These are phyloP conservation scores for Kodamaea lidongshanica DNA, from an alignment of 805 yeast genomes.

Conservation along the genomic window DNA sequence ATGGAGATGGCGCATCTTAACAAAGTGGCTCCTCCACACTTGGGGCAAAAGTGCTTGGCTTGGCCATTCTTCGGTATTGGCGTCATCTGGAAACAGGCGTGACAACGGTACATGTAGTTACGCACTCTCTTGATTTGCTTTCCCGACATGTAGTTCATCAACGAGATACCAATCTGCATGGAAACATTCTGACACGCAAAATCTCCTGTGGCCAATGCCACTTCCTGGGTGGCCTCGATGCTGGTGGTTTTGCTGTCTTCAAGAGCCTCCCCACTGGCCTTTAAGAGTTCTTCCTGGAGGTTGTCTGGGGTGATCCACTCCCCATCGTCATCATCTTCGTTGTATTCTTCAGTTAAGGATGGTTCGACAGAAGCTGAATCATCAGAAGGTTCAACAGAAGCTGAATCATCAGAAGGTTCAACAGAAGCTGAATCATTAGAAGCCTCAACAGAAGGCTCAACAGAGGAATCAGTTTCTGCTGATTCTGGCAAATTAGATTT, in stretches of 20 bases:
- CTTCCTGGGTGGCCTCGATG: constrained; percentile 37
- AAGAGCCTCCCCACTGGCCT: constrained; percentile 59
- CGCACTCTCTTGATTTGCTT: constrained; percentile 77
- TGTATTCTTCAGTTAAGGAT: constrained; percentile 45
- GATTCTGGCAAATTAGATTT: no score
- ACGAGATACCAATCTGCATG: constrained; percentile 79
- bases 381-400: no score
- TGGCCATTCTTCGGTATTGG: constrained; percentile 73
- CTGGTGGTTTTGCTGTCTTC: constrained; percentile 27
- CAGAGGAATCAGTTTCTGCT: no score
- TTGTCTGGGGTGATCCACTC: constrained; percentile 94
- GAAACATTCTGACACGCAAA: constrained; percentile 96
- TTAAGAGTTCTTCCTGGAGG: constrained; percentile 59
- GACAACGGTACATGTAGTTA: constrained; percentile 93
- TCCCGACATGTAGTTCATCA: constrained; percentile 82
- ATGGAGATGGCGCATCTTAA: constrained; percentile 87
- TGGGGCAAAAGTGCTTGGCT: constrained; percentile 85
- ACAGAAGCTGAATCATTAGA: no score
- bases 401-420: no score
- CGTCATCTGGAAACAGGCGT: constrained; percentile 84
- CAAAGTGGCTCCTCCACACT: constrained; percentile 91
- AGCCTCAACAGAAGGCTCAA: no score
- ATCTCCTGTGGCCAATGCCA: constrained; percentile 91
- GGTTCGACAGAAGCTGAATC: no score
- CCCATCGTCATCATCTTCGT: constrained; percentile 76